Base-by-base conservation (phyloP, 192 early-diverging fungal genomes). In the Linderina pennispora region DNA sequence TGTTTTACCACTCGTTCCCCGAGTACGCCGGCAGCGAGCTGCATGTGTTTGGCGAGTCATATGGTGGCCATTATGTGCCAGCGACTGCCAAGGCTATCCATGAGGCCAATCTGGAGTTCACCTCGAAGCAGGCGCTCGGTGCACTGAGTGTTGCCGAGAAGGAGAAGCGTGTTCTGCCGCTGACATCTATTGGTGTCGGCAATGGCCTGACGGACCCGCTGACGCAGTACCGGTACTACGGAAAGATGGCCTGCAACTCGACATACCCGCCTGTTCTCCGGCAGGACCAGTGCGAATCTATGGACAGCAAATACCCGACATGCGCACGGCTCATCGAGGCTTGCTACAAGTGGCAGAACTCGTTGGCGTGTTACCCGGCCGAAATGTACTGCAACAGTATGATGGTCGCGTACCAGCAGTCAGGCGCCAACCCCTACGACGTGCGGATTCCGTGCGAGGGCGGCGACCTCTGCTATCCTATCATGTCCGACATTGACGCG, bases 61-160 rank as follows among this genome's bases (percentile, higher is more conserved):
- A 91, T 39, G 87, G 78, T 5, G 96, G 96, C 3, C 93, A 96
- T 70, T 98, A 97, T 55, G 78, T 98, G 36, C 96, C 96, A 17
- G 93, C 87, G 23, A 84, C 92, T 22, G 93, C 81, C 8, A 63
- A 74, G 41, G 86, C 84, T 31, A 92, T 98, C 56, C 75, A 85
- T 22, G 77, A 80, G 17, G 73, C 78, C 26, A 96, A 97, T 66
- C 73, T 86, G 42, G 74, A 75, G 45, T 59, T 62, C 18, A 35
- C 53, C 3, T 42, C 32, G 26, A 64, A 64, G 53, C 28, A 38
- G 26, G 43, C 37, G 9, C 40, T 53, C 7, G 40, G 49, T 6
- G 5, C 23, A 36, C 39, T 75, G 55, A 38, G 40, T 17, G 36
- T 43, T 2, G 61, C 42, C n/a, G 70, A 66, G 26, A 45, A 45